These are phyloP conservation scores for Dunaliella salina DNA, from an alignment of 163 green algal genomes.

Conservation along the genomic window DNA sequence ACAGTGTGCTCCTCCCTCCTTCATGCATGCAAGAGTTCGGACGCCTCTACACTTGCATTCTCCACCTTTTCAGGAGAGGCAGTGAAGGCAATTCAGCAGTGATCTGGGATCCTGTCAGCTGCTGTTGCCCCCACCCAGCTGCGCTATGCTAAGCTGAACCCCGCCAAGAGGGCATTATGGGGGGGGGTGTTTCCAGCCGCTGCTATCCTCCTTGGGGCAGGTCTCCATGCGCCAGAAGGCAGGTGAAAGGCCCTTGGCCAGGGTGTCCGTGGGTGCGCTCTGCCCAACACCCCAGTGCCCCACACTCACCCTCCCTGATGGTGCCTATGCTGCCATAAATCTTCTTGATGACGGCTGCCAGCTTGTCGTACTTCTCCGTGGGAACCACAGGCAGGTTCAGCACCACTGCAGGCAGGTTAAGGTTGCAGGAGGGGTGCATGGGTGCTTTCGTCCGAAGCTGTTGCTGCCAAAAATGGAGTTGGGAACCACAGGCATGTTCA, in stretches of 20 bases:
- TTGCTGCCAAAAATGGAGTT: too few species aligned
- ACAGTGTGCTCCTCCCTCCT: too few species aligned
- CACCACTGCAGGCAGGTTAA: constrained; percentile 69
- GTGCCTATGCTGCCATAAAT: constrained; percentile 79
- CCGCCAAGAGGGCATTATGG: neutral
- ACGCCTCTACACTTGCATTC: too few species aligned
- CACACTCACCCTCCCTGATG: constrained; percentile 65
- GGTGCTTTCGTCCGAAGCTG: neutral
- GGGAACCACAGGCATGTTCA: too few species aligned
- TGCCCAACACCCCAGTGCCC: neutral
- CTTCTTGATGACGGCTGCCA: constrained; percentile 80
- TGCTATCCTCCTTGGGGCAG: neutral
- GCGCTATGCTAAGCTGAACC: too few species aligned
- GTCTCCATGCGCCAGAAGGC: neutral
- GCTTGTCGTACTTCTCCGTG: constrained; percentile 92
- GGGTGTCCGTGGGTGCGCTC: neutral
- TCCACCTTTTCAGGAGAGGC: too few species aligned
- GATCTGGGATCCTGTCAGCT: too few species aligned
- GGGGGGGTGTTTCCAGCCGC: neutral
- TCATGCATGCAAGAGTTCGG: too few species aligned
- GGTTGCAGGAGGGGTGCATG: neutral
- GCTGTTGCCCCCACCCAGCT: too few species aligned
- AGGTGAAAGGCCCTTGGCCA: neutral
- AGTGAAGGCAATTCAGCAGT: too few species aligned
- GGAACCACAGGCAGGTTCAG: constrained; percentile 87